Evolutionary conservation across 140 eudicot species (phyloP).

Genomic region (Stevia rebaudiana): DNA sequence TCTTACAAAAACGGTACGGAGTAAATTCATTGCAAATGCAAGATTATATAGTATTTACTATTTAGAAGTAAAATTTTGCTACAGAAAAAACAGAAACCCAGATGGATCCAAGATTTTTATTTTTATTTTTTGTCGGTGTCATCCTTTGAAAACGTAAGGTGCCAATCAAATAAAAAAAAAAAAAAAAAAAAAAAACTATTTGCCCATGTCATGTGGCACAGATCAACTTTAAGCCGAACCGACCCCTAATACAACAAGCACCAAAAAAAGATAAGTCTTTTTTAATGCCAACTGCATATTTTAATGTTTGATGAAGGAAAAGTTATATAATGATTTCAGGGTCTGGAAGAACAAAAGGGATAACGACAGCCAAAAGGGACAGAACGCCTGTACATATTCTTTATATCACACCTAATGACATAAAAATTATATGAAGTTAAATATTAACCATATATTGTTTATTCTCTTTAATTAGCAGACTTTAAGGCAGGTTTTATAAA

Average conservation of each 20-base stretch:
- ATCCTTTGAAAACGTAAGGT: too few species aligned
- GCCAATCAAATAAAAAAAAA: too few species aligned
- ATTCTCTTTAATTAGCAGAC: neutral
- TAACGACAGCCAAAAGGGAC: slow-evolving; percentile 15
- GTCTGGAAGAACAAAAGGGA: slow-evolving; percentile 10
- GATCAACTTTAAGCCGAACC: neutral
- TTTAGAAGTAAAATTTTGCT: too few species aligned
- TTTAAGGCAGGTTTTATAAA: neutral
- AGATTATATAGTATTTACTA: too few species aligned
- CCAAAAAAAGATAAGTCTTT: neutral
- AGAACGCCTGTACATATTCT: neutral
- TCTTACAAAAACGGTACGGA: too few species aligned
- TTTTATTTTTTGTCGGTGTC: too few species aligned
- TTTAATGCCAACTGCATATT: neutral
- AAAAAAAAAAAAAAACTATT: too few species aligned
- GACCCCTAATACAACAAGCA: neutral
- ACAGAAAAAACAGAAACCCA: too few species aligned
- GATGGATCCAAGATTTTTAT: too few species aligned
- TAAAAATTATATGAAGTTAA: neutral
- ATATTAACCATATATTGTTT: slow-evolving; percentile 14
- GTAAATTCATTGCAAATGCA: too few species aligned
- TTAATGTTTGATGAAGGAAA: slow-evolving; percentile 1
- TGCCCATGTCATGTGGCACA: too few species aligned
- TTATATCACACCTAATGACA: too few species aligned
- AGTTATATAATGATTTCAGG: neutral